Evolutionary conservation across 495 filamentous ascomycete species (phyloP).

Genomic region (Lasiosphaeria hispida): DNA sequence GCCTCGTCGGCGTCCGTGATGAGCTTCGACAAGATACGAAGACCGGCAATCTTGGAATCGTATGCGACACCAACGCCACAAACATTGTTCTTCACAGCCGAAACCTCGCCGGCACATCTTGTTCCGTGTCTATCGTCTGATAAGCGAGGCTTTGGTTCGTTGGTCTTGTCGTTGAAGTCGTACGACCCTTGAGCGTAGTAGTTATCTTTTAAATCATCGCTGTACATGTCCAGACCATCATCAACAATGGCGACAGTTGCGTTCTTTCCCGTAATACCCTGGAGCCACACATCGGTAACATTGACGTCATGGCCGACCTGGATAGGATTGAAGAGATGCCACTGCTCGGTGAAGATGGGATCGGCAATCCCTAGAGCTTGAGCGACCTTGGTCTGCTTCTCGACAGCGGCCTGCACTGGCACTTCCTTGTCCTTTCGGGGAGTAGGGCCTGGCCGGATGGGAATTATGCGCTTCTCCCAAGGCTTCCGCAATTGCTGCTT

Average conservation of each 20-base stretch:
- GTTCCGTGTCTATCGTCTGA: slow-evolving; percentile 87
- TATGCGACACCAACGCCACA: slow-evolving; percentile 95
- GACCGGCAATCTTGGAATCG: slow-evolving; percentile 81
- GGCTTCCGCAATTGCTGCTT: slow-evolving; percentile 72
- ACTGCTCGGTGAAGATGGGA: slow-evolving; percentile 89
- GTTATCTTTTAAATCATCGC: slow-evolving; percentile 86
- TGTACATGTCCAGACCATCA: slow-evolving; percentile 96
- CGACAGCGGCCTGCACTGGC: slow-evolving; percentile 44
- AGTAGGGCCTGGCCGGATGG: slow-evolving; percentile 22
- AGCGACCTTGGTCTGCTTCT: slow-evolving; percentile 60
- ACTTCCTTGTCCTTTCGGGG: slow-evolving; percentile 21
- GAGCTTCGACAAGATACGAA: slow-evolving; percentile 85
- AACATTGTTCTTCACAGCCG: slow-evolving; percentile 85
- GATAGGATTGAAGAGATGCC: slow-evolving; percentile 86
- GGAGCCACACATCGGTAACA: slow-evolving; percentile 84
- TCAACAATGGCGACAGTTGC: slow-evolving; percentile 90
- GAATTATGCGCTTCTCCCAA: slow-evolving; percentile 72
- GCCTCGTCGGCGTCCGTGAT: slow-evolving; percentile 94
- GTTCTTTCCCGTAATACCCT: slow-evolving; percentile 90
- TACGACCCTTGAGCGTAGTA: slow-evolving; percentile 88
- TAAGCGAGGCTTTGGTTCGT: slow-evolving; percentile 76
- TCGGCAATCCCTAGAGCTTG: slow-evolving; percentile 70
- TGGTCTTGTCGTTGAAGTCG: slow-evolving; percentile 84
- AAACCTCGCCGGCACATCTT: slow-evolving; percentile 90
- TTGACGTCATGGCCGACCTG: slow-evolving; percentile 90